phyloP scores from a whole-genome alignment of 202 grass and related monocot genomes.

The Cymbopogon flexuosus region DNA sequence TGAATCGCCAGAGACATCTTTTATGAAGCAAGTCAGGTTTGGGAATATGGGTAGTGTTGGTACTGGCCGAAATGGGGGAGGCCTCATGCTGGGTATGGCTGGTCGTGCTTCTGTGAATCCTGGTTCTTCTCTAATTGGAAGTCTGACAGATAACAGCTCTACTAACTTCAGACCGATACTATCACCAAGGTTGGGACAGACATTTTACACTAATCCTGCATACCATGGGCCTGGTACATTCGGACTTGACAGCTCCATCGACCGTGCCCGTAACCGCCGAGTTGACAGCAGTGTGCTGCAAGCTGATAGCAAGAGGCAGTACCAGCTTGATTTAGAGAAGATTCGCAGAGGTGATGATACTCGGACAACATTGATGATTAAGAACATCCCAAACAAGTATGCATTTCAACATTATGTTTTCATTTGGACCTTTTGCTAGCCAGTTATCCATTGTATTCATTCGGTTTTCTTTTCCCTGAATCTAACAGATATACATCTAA shows the following conservation, averaged over 20 bases:
- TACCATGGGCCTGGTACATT: slow-evolving; percentile 49
- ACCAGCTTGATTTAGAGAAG: slow-evolving; percentile 94
- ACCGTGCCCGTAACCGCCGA: slow-evolving; percentile 43
- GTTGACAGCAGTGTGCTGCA: slow-evolving; percentile 55
- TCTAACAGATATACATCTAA: slow-evolving; percentile 85
- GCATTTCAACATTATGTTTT: slow-evolving; percentile 14
- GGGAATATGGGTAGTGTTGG: slow-evolving; percentile 58
- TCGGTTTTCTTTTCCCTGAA: slow-evolving; percentile 21
- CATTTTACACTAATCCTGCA: slow-evolving; percentile 49
- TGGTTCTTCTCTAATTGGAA: slow-evolving; percentile 47
- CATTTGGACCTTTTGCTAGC: slow-evolving; percentile 12
- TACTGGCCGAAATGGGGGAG: slow-evolving; percentile 39
- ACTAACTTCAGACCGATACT: slow-evolving; percentile 46
- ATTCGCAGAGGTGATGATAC: slow-evolving; percentile 75
- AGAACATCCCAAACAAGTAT: slow-evolving; percentile 98
- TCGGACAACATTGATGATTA: slow-evolving; percentile 96
- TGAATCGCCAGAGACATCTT: slow-evolving; percentile 65
- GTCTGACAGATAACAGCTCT: slow-evolving; percentile 55
- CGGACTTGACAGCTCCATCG: slow-evolving; percentile 54
- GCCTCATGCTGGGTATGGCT: slow-evolving; percentile 63
- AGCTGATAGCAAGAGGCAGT: slow-evolving; percentile 84
- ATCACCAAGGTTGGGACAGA: slow-evolving; percentile 59
- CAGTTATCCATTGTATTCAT: slow-evolving; percentile 21
- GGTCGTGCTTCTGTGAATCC: slow-evolving; percentile 43
- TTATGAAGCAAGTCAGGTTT: slow-evolving; percentile 65